These are phyloP conservation scores for Paramecium bursaria DNA, from an alignment of 73 alveolate genomes.

Conservation along the genomic window DNA sequence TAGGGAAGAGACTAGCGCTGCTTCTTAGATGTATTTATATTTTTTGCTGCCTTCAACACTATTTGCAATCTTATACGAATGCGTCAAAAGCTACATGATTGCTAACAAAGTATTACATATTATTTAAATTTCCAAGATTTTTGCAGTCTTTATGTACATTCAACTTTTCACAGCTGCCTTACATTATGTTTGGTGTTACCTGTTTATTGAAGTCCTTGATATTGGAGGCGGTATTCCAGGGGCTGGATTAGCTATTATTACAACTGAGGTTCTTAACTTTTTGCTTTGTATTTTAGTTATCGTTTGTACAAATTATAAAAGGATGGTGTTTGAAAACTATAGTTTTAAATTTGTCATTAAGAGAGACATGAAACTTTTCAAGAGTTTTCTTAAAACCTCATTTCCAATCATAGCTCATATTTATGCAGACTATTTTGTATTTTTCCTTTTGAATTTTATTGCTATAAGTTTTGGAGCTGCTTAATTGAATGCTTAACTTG, in stretches of 20 bases:
- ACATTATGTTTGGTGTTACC: constrained; percentile 17
- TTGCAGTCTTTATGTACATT: constrained; percentile 48
- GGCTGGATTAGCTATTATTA: constrained; percentile 40
- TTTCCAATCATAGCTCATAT: constrained; percentile 20
- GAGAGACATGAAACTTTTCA: not conserved
- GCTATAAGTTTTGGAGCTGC: constrained; percentile 27
- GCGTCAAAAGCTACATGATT: constrained; percentile 41
- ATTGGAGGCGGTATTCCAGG: constrained; percentile 52
- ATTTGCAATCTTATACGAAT: constrained; percentile 40
- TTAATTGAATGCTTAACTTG: constrained; percentile 41
- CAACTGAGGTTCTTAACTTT: constrained; percentile 12
- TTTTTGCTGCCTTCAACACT: constrained; percentile 32
- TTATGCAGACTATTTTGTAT: constrained; percentile 36
- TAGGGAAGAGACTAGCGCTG: constrained; percentile 32
- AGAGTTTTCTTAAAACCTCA: not conserved
- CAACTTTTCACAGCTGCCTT: constrained; percentile 17
- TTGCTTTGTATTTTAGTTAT: not conserved
- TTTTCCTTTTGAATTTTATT: not conserved
- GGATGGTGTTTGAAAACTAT: not conserved
- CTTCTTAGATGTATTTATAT: constrained; percentile 24
- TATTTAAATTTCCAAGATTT: not conserved
- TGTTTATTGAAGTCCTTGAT: constrained; percentile 7
- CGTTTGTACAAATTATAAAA: not conserved
- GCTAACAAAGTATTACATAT: not conserved
- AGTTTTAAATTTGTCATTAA: constrained; percentile 1